Conservation (phyloP, 805 yeast genomes). For the Tetrapisispora phaffii region DNA sequence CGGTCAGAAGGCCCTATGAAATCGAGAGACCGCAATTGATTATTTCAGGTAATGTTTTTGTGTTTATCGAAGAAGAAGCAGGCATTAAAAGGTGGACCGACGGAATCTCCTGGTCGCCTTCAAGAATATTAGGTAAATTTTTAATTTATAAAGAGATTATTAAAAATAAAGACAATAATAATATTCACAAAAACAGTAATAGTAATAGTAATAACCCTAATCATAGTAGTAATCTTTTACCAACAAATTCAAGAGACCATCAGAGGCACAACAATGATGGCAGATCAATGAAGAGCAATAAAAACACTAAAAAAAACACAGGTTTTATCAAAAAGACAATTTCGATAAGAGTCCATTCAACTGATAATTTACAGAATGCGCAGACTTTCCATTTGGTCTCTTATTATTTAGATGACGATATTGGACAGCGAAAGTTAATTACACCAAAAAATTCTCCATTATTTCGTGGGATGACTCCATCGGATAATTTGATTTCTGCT, state of each 20-base stretch:
- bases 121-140: constrained; percentile 76
- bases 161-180: constrained; percentile 2
- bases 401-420: constrained; percentile 72
- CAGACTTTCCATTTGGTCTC: constrained; percentile 51
- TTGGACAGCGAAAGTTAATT: constrained; percentile 42
- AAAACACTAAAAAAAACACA: constrained; percentile 13
- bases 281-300: not conserved
- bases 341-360: constrained; percentile 42
- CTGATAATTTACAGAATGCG: constrained; percentile 2
- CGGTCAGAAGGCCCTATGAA: constrained; percentile 73
- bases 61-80: constrained; percentile 69
- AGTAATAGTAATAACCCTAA: not conserved
- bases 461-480: constrained; percentile 41
- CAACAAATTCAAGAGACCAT: not conserved
- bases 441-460: constrained; percentile 47
- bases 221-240: not conserved
- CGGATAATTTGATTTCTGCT: constrained; percentile 43
- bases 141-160: constrained; percentile 62
- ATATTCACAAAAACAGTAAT: not conserved
- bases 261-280: no score
- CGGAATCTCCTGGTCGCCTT: constrained; percentile 86
- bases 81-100: constrained; percentile 93
- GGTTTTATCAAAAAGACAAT: constrained; percentile 81
- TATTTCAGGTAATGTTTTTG: constrained; percentile 68
- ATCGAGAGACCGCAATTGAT: constrained; percentile 58